phyloP scores from a whole-genome alignment of 2,329 filamentous ascomycete genomes.

The Trichoderma harzianum region DNA sequence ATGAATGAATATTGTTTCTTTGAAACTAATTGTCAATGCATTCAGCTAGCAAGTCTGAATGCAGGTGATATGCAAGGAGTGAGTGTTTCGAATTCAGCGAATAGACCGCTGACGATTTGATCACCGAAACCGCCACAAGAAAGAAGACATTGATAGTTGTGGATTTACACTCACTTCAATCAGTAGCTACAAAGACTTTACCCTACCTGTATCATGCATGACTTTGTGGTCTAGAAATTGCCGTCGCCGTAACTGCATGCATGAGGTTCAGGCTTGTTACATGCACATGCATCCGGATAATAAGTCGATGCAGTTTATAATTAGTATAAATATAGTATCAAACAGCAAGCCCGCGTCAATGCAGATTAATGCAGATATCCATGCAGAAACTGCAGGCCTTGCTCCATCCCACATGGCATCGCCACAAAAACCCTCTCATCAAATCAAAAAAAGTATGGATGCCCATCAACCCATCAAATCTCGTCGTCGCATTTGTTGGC shows the following conservation, averaged over 20 bases:
- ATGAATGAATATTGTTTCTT: not conserved
- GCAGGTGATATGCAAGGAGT: not conserved
- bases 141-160: not conserved
- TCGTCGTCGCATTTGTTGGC: not conserved
- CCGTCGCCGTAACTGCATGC: not conserved
- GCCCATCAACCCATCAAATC: not conserved
- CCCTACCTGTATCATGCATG: not conserved
- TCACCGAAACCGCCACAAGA: not conserved
- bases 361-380: not conserved
- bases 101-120: not conserved
- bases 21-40: not conserved
- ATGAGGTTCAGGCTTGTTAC: not conserved
- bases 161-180: not conserved
- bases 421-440: not conserved
- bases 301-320: not conserved
- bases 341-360: not conserved
- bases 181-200: not conserved
- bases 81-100: not conserved
- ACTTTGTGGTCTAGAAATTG: not conserved
- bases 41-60: not conserved
- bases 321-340: not conserved
- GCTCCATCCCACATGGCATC: not conserved
- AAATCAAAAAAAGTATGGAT: not conserved
- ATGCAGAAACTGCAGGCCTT: not conserved
- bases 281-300: not conserved